Evolutionary conservation across 768 basidiomycete genomes (phyloP), one percentile per base, ranked within the genome.

Genomic region (Pleurotus sapidus): DNA sequence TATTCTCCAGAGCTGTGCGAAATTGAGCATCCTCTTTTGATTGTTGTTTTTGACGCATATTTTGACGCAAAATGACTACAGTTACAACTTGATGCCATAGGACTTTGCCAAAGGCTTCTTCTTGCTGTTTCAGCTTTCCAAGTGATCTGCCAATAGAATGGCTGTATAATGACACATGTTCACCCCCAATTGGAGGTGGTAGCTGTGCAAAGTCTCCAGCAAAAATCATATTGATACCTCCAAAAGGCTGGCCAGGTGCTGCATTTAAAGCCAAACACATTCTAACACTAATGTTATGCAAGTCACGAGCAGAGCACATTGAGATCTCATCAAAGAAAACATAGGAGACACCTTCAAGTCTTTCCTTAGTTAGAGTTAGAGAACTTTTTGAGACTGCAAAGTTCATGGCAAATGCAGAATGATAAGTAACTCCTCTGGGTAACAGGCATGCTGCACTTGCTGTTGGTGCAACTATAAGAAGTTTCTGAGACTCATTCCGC

Each of bases 301-400:
- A 42, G 37, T 70, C 68, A n/a, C 49, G 17, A 46, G 71, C 72
- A 2, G 67, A 66, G 0, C 77, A 39, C 78, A 79, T 79, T 0
- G 75, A 77, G 0, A 77, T 65, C 55, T 78, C 75, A 66, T 78
- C 73, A 7, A 76, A 54, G 34, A 77, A 75, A 0, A 78, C 55
- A 63, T 74, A 73, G 4, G 73, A 64, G 2, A 74, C 68, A 18
- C 65, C 62, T 24, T 57, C 15, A 3, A 65, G 58, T 20, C 59
- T 40, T 45, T 7, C n/a, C 12, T 69, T 37, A 11, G 37, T 56
- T 2, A 34, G 50, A n/a, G 34, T 39, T 25, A 30, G 15, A 4
- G 37, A 9, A 30, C 27, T n/a, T 40, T 17, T 20, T 20, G 15
- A 49, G 15, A n/a, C 1, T 15, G 11, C 25, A 20, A 49, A 39